These are phyloP conservation scores for Fusarium hainanense DNA, from an alignment of 2,329 filamentous ascomycete genomes.

Conservation along the genomic window DNA sequence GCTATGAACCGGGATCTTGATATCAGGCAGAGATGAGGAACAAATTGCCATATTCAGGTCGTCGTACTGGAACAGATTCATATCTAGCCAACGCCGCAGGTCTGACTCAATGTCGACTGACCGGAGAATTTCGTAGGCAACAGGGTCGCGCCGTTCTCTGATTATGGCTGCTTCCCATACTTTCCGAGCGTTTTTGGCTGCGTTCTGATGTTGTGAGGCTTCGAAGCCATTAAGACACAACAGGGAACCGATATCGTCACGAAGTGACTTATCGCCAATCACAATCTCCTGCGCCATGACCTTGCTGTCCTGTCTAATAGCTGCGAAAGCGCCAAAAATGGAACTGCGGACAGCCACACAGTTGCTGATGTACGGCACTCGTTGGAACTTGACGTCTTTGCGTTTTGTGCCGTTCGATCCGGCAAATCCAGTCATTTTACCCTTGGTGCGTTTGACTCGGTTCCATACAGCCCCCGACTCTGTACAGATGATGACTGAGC, in stretches of 20 bases:
- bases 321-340: conserved; percentile 88
- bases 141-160: conserved; percentile 60
- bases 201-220: conserved; percentile 51
- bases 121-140: conserved; percentile 66
- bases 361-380: conserved; percentile 87
- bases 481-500: conserved; percentile 93
- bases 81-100: conserved; percentile 61
- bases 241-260: conserved; percentile 78
- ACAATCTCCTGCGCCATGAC: conserved; percentile 78
- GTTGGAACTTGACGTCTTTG: conserved; percentile 95
- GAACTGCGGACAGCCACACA: conserved; percentile 88
- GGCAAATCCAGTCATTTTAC: conserved; percentile 71
- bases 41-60: conserved; percentile 59
- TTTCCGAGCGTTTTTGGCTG: conserved; percentile 55
- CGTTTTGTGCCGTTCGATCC: conserved; percentile 67
- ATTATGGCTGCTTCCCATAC: conserved; percentile 48
- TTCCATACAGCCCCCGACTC: conserved; percentile 94
- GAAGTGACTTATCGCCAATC: conserved; percentile 74
- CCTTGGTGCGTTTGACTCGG: conserved; percentile 82
- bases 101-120: conserved; percentile 75
- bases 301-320: conserved; percentile 84
- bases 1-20: conserved; percentile 82
- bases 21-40: conserved; percentile 71
- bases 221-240: conserved; percentile 73
- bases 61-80: conserved; percentile 53